A percentile compares a stretch with the other conserved stretches of the same genome.
Conservation (phyloP, 306 rosid species). For the Rosa lucieae region DNA sequence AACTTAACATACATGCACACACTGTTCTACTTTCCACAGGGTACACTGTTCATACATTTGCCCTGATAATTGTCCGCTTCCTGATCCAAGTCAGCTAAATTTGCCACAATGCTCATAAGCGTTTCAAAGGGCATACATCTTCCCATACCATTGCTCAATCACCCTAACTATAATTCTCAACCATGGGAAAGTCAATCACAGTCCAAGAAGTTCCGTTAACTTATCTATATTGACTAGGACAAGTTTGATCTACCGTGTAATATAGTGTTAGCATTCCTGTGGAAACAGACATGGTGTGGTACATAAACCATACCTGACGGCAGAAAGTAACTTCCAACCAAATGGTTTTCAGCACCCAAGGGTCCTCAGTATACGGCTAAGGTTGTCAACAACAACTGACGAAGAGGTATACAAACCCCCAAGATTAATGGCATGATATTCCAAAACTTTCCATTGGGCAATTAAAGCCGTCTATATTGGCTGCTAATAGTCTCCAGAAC, state of each 20-base stretch:
- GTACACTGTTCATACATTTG: background rate
- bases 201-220: background rate
- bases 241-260: background rate
- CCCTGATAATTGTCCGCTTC: background rate
- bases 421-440: conserved; percentile 82
- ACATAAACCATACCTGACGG: conserved; percentile 2
- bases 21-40: background rate
- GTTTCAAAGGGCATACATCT: conserved; percentile 6
- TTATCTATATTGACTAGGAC: conserved; percentile 7
- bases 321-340: conserved; percentile 18
- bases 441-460: conserved; percentile 83
- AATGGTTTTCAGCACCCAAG: conserved; percentile 58
- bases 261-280: background rate
- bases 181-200: conserved; percentile 2
- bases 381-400: conserved; percentile 49
- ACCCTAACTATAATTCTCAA: background rate
- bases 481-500: conserved; percentile 85
- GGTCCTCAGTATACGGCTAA: conserved; percentile 53
- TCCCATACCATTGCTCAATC: background rate
- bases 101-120: conserved; percentile 3
- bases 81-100: background rate
- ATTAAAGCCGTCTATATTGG: conserved; percentile 63
- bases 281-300: background rate
- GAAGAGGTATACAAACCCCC: conserved; percentile 62
- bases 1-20: background rate